Evolutionary conservation across 805 yeast genomes (phyloP), one percentile per base, ranked within the genome.

Genomic region (Candida xiaguanensis): DNA sequence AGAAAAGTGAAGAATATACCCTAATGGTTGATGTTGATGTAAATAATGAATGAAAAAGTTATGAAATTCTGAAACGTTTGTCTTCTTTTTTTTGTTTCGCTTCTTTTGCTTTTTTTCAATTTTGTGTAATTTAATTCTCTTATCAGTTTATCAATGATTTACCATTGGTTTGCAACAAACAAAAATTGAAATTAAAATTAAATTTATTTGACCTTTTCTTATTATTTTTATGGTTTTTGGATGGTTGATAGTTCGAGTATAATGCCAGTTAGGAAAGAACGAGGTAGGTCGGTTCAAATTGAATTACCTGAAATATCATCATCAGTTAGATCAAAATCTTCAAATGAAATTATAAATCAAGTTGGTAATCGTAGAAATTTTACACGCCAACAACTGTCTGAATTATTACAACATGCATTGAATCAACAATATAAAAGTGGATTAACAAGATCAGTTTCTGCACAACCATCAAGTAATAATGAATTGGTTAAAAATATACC

Each of bases 341-440:
- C 26, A 15, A 34, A 18, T 13, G 23, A 14, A 39, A 18, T 5
- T n/a, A 23, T 22, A 5, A 16, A 16, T 25, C 26, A 13, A 4
- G 6, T 14, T 3, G 4, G 8, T n/a, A n/a, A n/a, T 5, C 8
- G 17, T 6, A 25, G 15, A 16, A 34, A 26, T 8, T 26, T 34
- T 12, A 15, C 8, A 9, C 31, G 36, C 11, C 27, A 23, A 22
- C 38, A 29, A 14, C 20, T 25, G 20, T 40, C 39, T 4, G 45
- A 41, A 5, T 29, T 46, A 18, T 26, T 48, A 11, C 52, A 46
- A 20, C 38, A 46, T 3, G 46, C 48, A n/a, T 20, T 48, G 12
- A 33, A 34, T 13, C 48, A 46, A 11, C 43, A 45, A 19, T 41
- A 42, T 14, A 25, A 27, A 18, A 16, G 24, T 33, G 36, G 32